Conservation (phyloP, 305 asterid genomes). For the Fraxinus greggii region DNA sequence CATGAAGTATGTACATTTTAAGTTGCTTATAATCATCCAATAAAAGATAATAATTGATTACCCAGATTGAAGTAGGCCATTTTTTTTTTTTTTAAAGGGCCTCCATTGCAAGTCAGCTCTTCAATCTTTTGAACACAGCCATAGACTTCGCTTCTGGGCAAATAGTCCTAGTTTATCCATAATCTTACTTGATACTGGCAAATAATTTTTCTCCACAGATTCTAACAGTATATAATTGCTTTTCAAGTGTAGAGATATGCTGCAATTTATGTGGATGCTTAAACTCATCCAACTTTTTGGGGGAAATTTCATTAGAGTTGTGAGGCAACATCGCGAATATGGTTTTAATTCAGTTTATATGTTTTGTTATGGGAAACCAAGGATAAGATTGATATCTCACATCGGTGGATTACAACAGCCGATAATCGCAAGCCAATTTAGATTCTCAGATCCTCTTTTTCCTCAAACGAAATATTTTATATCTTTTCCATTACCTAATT, state of each 20-base stretch:
- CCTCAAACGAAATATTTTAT: constrained; percentile 25
- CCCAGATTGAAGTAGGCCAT: background rate
- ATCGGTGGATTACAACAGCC: background rate
- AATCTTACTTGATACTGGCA: background rate
- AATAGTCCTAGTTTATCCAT: background rate
- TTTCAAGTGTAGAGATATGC: background rate
- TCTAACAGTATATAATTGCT: background rate
- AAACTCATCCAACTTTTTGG: background rate
- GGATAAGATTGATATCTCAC: background rate
- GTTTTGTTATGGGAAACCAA: background rate
- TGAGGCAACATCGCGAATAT: background rate
- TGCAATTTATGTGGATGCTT: background rate
- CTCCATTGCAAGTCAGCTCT: background rate
- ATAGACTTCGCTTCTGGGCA: background rate
- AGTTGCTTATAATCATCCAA: background rate
- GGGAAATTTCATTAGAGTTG: background rate
- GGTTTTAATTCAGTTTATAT: background rate
- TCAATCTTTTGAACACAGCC: background rate
- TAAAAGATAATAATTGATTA: background rate
- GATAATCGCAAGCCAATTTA: background rate
- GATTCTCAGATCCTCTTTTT: constrained; percentile 12
- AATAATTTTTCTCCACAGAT: background rate
- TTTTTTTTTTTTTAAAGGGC: background rate
- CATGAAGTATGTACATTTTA: background rate
- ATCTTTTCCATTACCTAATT: constrained; percentile 46